Evolutionary conservation across 2,329 filamentous ascomycete genomes (phyloP).

Genomic region (Claviceps purpurea): DNA sequence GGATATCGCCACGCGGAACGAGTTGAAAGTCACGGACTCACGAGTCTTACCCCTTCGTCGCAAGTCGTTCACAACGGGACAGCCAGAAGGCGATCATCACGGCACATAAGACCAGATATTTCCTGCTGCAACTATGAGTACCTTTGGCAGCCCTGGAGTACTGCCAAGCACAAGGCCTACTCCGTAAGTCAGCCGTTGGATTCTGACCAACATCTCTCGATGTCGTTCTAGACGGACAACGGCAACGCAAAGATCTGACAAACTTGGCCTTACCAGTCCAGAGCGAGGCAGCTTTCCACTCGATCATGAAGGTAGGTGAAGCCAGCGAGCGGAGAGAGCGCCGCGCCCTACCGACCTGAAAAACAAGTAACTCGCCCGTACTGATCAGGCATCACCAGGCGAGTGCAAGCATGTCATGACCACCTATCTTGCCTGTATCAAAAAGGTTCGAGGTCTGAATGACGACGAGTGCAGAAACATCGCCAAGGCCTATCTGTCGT

Average conservation of each 20-base stretch:
- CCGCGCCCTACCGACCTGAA: neutral
- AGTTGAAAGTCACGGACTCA: neutral
- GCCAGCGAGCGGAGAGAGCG: neutral
- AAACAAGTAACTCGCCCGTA: neutral
- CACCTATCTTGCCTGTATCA: slow-evolving; percentile 76
- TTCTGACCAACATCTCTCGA: no score
- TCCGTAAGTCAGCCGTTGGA: slow-evolving; percentile 38
- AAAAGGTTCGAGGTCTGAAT: slow-evolving; percentile 70
- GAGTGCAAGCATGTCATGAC: slow-evolving; percentile 89
- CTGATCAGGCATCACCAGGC: slow-evolving; percentile 34
- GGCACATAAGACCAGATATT: neutral
- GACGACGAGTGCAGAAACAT: slow-evolving; percentile 72
- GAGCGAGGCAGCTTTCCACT: slow-evolving; percentile 93
- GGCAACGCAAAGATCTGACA: neutral
- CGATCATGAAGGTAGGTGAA: slow-evolving; percentile 60
- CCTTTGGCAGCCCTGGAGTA: slow-evolving; percentile 60
- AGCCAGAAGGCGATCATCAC: neutral
- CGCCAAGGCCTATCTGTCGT: slow-evolving; percentile 79
- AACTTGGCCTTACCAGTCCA: slow-evolving; percentile 39
- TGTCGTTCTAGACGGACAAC: neutral
- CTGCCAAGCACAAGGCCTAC: slow-evolving; percentile 52
- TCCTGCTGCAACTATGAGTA: slow-evolving; percentile 32
- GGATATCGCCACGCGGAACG: neutral
- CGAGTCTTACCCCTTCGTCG: neutral
- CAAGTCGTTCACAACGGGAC: neutral